phyloP scores from a whole-genome alignment of 768 basidiomycete genomes.

The Kwoniella sp. region DNA sequence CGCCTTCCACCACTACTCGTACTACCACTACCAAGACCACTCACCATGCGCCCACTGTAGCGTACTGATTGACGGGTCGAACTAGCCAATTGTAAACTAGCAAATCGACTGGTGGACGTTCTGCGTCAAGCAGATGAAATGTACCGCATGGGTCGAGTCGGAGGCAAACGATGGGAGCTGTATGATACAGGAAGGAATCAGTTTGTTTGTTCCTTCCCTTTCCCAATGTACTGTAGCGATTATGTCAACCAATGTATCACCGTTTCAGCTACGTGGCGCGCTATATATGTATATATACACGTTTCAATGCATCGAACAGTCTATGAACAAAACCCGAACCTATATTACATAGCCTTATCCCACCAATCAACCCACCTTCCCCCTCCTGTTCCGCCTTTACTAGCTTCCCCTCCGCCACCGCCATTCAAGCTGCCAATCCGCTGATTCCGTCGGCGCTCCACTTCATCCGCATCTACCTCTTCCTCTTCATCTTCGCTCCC shows the following conservation, averaged over 20 bases:
- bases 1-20: conserved; percentile 3
- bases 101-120: no score
- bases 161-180: no score
- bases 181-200: no score
- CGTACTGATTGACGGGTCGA: neutral
- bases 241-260: no score
- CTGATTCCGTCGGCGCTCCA: conserved; percentile 23
- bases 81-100: no score
- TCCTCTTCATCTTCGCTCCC: conserved; percentile 57
- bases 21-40: conserved; percentile 4
- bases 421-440: conserved; percentile 4
- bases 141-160: no score
- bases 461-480: conserved; percentile 51
- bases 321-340: neutral
- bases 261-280: no score
- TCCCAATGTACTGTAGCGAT: no score
- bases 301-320: neutral
- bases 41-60: neutral
- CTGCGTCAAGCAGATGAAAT: no score
- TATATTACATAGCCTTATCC: conserved; percentile 30
- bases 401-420: neutral
- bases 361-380: conserved; percentile 42
- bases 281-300: no score
- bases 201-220: no score
- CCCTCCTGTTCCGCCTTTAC: conserved; percentile 2